Conservation (phyloP, 495 filamentous ascomycete genomes). For the Trichocladium antarcticum region DNA sequence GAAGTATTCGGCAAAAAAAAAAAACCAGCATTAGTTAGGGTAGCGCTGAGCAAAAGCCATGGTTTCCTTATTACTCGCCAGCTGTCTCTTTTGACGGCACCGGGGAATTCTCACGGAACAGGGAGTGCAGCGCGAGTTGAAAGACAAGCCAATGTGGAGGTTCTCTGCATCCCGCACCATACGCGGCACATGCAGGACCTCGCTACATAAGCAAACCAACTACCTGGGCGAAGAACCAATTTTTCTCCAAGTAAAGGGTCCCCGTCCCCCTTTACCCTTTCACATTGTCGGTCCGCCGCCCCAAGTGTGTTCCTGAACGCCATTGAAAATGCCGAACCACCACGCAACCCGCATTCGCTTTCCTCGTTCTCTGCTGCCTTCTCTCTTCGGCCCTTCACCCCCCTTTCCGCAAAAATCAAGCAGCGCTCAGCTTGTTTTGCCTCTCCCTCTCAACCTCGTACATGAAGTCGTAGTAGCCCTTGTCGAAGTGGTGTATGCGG, state of each 20-base stretch:
- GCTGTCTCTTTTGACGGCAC: no score
- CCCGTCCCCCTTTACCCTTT: not conserved
- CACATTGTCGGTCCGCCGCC: constrained; percentile 6
- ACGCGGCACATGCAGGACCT: not conserved
- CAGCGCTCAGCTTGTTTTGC: constrained; percentile 20
- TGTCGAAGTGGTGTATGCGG: constrained; percentile 95
- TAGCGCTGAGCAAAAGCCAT: not conserved
- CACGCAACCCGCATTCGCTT: not conserved
- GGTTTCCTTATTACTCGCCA: no score
- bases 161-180: not conserved
- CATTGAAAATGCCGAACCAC: constrained; percentile 19
- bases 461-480: constrained; percentile 94
- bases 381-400: not conserved
- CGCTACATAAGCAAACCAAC: constrained; percentile 5
- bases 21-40: not conserved
- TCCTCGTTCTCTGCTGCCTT: no score
- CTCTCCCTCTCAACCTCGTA: constrained; percentile 87
- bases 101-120: not conserved
- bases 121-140: not conserved
- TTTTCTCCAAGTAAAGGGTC: not conserved
- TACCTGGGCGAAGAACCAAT: constrained; percentile 6
- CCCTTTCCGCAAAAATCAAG: not conserved
- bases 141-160: constrained; percentile 4
- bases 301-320: constrained; percentile 18
- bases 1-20: not conserved